Conservation (phyloP, 1,284 basidiomycete genomes). For the Tilletia walkeri region DNA sequence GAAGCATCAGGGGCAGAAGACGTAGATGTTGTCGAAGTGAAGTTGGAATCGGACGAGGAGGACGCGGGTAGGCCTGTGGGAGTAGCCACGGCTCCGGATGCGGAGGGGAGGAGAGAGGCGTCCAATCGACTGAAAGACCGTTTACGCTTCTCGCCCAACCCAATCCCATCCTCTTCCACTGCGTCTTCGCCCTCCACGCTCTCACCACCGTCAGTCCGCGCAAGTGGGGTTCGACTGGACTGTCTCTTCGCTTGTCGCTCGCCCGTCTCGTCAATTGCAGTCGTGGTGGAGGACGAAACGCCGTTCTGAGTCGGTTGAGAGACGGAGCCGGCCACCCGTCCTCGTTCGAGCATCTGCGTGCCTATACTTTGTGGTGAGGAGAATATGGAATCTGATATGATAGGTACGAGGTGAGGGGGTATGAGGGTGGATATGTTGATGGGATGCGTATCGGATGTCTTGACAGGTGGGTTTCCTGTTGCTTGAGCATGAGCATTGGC, state of each 20-base stretch:
- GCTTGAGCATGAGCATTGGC: slow-evolving; percentile 19
- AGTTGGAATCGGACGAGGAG: neutral
- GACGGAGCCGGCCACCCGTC: too few relatives aligned
- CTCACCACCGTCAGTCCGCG: neutral
- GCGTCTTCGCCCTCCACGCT: neutral
- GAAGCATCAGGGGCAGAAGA: neutral
- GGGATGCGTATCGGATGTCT: slow-evolving; percentile 52
- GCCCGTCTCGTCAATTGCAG: neutral
- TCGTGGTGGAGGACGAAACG: neutral
- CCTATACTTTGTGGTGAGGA: neutral
- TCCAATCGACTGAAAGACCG: slow-evolving; percentile 7
- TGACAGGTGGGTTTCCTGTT: slow-evolving; percentile 33
- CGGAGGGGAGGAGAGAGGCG: neutral
- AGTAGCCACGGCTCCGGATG: neutral
- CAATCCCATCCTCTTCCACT: slow-evolving; percentile 13
- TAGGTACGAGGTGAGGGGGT: slow-evolving; percentile 6
- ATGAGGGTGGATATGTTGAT: slow-evolving; percentile 29
- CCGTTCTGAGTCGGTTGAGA: neutral
- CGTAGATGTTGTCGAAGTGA: neutral
- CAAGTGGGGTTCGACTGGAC: neutral
- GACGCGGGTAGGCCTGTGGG: neutral
- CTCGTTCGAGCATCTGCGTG: neutral
- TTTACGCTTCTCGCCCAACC: slow-evolving; percentile 14
- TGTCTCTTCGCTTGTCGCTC: neutral
- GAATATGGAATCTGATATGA: slow-evolving; percentile 10